A percentile compares a stretch with the other conserved stretches of the same genome.
These are phyloP conservation scores for Monascus purpureus DNA, from an alignment of 495 filamentous ascomycete genomes.

Conservation along the genomic window DNA sequence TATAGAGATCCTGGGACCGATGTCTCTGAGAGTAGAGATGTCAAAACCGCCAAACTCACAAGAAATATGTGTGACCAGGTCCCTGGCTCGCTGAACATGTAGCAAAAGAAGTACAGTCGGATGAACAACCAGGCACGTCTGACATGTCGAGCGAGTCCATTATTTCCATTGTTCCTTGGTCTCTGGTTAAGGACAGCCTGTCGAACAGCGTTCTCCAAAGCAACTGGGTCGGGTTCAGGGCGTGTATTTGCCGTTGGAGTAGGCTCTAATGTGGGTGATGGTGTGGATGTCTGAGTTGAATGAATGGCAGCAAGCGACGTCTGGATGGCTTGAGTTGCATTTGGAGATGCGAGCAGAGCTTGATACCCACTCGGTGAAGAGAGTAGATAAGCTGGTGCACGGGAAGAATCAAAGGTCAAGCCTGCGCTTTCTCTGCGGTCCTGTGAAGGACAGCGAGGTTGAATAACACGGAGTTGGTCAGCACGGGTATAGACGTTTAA, in stretches of 20 bases:
- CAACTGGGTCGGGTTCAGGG: conserved; percentile 13
- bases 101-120: conserved; percentile 61
- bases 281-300: conserved; percentile 1
- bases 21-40: conserved; percentile 51
- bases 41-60: conserved; percentile 41
- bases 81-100: conserved; percentile 61
- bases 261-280: not conserved
- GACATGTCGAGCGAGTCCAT: conserved; percentile 34
- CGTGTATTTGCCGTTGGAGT: conserved; percentile 3
- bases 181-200: conserved; percentile 28
- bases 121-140: conserved; percentile 65
- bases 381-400: conserved; percentile 40
- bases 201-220: conserved; percentile 22
- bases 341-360: conserved; percentile 37
- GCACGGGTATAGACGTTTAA: conserved; percentile 16
- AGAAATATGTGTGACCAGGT: conserved; percentile 57
- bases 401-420: not conserved
- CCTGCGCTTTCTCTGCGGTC: conserved; percentile 1
- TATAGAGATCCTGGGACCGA: conserved; percentile 45
- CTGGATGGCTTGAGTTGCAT: conserved; percentile 28
- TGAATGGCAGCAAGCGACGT: conserved; percentile 15
- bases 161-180: conserved; percentile 24
- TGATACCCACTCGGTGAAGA: conserved; percentile 46
- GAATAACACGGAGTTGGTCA: conserved; percentile 12
- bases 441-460: conserved; percentile 5